These are phyloP conservation scores for Detonula confervacea DNA, from an alignment of 352 stramenopile genomes.

Conservation along the genomic window DNA sequence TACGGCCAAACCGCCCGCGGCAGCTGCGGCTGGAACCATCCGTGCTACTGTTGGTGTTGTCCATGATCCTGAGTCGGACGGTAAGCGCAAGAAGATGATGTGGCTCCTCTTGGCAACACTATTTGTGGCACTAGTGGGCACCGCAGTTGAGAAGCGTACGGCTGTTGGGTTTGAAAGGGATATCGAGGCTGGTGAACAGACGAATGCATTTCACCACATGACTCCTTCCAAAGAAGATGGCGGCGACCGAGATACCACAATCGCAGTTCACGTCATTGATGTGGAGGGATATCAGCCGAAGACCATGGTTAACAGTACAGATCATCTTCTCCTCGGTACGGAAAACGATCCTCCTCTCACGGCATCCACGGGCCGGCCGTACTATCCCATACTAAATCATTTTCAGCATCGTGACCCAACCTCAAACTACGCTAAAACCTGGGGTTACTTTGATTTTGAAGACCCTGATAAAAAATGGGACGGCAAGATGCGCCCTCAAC, in stretches of 20 bases:
- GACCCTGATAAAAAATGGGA: slow-evolving; percentile 51
- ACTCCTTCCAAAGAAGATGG: not conserved
- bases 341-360: slow-evolving; percentile 35
- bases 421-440: slow-evolving; percentile 25
- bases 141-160: slow-evolving; percentile 18
- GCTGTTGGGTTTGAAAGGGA: slow-evolving; percentile 21
- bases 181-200: slow-evolving; percentile 15
- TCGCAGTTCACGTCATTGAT: slow-evolving; percentile 8
- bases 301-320: slow-evolving; percentile 10
- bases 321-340: slow-evolving; percentile 29
- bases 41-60: too few relatives aligned
- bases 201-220: slow-evolving; percentile 3
- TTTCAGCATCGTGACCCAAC: slow-evolving; percentile 37
- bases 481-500: slow-evolving; percentile 41
- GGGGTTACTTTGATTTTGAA: slow-evolving; percentile 49
- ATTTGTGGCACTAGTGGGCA: slow-evolving; percentile 23
- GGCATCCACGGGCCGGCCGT: slow-evolving; percentile 22
- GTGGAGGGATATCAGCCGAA: slow-evolving; percentile 24
- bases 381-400: slow-evolving; percentile 40
- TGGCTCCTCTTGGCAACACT: slow-evolving; percentile 29
- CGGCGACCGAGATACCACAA: too few relatives aligned
- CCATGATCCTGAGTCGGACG: too few relatives aligned
- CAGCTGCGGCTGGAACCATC: too few relatives aligned
- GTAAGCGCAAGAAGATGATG: slow-evolving; percentile 41
- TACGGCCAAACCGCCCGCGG: too few relatives aligned